Evolutionary conservation across 371 early-diverging fungal genomes (phyloP), one percentile per base, ranked within the genome.

Genomic region (Apophysomyces trapeziformis): DNA sequence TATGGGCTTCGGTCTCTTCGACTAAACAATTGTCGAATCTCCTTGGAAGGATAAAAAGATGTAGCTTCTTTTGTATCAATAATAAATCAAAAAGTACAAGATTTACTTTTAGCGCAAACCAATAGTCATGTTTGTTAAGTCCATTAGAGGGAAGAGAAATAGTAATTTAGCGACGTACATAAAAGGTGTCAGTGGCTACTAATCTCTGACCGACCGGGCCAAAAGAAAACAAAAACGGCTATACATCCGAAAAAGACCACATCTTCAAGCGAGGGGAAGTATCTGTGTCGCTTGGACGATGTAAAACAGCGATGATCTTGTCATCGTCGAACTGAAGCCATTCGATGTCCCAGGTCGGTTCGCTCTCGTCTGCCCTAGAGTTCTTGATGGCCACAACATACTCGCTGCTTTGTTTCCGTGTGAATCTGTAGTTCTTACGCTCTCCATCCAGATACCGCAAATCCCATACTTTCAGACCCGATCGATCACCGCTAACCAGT

Each of bases 1-100:
- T 71, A 88, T 92, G 90, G 94, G 92, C 75, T 89, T 94, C 76
- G 93, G 91, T 84, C 86, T 93, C 60, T 93, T 93, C 75, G 93
- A 92, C 78, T 91, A 92, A 87, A 70, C 58, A 57, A 18, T 61
- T 66, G 32, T 44, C 21, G 21, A 50, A 1, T 21, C 5, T 21
- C 9, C 16, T 18, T 21, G 54, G 54, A 50, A 18, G 7, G 21
- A 8, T 50, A 7, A 50, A 50, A 26, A 50, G 54, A 21, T 50
- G 16, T n/a, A 7, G n/a, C 54, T 50, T 21, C 54, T 50, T 50
- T 50, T 50, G 54, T 50, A 50, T 18, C 54, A 50, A 50, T 50
- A 50, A 50, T 21, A 50, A 50, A 41, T 11, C 41, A 41, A 41
- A 41, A 13, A 26, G 32, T 45, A 45, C n/a, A 16, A 50, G 54